Evolutionary conservation across 805 yeast species (phyloP).

Genomic region (Grigorovia yakushimaensis): DNA sequence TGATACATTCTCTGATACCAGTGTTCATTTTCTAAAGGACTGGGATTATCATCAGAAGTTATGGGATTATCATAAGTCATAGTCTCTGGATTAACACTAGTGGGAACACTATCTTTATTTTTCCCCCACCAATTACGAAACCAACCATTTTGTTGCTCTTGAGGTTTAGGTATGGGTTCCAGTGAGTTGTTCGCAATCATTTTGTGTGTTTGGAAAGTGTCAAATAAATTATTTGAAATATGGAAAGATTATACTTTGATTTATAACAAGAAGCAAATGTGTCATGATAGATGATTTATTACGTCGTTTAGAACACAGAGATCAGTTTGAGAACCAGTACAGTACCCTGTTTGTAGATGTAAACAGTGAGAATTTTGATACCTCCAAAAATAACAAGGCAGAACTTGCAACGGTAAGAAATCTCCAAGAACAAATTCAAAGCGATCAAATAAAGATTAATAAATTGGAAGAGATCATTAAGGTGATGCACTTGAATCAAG

Average conservation of each 20-base stretch:
- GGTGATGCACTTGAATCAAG: constrained; percentile 46
- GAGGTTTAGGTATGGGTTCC: not conserved
- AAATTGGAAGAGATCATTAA: constrained; percentile 23
- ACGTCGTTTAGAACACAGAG: not conserved
- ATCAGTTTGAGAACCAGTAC: not conserved
- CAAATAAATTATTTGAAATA: not conserved
- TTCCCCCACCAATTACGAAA: not conserved
- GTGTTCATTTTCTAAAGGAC: not conserved
- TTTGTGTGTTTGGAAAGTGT: not conserved
- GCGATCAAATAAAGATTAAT: constrained; percentile 16
- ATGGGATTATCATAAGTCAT: not conserved
- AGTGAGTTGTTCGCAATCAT: not conserved
- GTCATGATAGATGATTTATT: not conserved
- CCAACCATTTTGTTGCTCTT: not conserved
- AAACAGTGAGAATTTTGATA: too few relatives aligned
- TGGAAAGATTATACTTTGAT: not conserved
- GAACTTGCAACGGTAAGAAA: not conserved
- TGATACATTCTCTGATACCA: constrained; percentile 1
- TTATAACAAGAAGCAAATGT: not conserved
- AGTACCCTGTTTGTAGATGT: constrained; percentile 1
- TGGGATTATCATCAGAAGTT: not conserved
- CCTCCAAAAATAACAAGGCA: too few relatives aligned
- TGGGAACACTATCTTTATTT: not conserved
- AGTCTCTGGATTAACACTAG: not conserved
- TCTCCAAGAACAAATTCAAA: constrained; percentile 3